Conservation (phyloP, 805 yeast genomes). For the Lipomyces spencermartinsiae region DNA sequence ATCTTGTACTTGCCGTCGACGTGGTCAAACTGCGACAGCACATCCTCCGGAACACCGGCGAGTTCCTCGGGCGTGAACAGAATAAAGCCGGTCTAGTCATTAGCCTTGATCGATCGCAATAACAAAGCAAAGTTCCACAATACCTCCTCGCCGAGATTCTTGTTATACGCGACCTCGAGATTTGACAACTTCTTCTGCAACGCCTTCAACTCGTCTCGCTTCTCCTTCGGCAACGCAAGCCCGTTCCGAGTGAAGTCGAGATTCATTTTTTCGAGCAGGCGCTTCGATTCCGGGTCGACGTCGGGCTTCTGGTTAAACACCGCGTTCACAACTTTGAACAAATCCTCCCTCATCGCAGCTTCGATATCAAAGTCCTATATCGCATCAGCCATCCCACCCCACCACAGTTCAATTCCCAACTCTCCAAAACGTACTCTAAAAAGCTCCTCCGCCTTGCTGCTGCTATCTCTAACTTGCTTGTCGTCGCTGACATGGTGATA, state of each 20-base stretch:
- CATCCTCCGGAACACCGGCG: conserved; percentile 74
- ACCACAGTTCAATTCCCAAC: neutral
- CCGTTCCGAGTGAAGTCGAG: conserved; percentile 71
- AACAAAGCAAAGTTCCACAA: neutral
- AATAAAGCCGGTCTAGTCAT: conserved; percentile 55
- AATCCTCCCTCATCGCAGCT: conserved; percentile 67
- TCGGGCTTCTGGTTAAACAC: conserved; percentile 51
- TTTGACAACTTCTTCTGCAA: conserved; percentile 66
- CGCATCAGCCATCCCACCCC: neutral
- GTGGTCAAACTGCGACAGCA: conserved; percentile 63
- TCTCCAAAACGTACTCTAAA: conserved; percentile 12
- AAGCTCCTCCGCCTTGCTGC: conserved; percentile 64
- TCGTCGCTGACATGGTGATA: conserved; percentile 73
- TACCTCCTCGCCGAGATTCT: conserved; percentile 52
- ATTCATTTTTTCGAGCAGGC: conserved; percentile 63
- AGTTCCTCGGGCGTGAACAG: conserved; percentile 69
- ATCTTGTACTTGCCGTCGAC: conserved; percentile 60
- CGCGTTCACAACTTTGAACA: conserved; percentile 63
- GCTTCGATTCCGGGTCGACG: conserved; percentile 60
- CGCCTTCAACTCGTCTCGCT: conserved; percentile 61
- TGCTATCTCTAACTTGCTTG: conserved; percentile 72
- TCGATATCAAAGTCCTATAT: conserved; percentile 67
- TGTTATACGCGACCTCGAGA: conserved; percentile 62
- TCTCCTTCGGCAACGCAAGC: conserved; percentile 61
- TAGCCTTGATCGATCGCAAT: neutral